A percentile compares a stretch with the other conserved stretches of the same genome.
Evolutionary conservation across 208 protist genomes (phyloP).

Genomic region (Porcisia deanei): DNA sequence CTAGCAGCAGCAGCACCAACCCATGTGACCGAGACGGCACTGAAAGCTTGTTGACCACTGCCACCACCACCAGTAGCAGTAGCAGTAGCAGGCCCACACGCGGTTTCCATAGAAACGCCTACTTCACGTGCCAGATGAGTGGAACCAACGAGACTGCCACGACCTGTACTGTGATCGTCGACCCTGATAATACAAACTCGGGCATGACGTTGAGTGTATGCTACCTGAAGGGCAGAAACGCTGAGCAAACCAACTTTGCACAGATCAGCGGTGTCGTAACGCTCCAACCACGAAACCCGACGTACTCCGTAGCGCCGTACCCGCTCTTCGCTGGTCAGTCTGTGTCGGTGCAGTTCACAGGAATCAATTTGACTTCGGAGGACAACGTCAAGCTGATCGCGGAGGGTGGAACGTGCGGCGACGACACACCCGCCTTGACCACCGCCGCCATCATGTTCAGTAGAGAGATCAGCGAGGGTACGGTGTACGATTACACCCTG

Average conservation of each 20-base stretch:
- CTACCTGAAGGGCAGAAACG: slow-evolving; percentile 55
- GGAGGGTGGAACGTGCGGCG: slow-evolving; percentile 33
- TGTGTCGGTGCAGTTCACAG: slow-evolving; percentile 53
- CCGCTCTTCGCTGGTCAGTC: slow-evolving; percentile 72
- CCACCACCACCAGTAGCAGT: background rate
- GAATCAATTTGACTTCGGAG: slow-evolving; percentile 40
- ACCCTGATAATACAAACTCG: slow-evolving; percentile 49
- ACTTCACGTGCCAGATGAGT: slow-evolving; percentile 51
- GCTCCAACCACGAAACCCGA: slow-evolving; percentile 72
- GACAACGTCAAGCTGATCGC: slow-evolving; percentile 65
- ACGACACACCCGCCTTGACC: slow-evolving; percentile 7
- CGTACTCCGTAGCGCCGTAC: slow-evolving; percentile 56
- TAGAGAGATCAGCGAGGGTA: slow-evolving; percentile 42
- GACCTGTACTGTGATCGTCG: slow-evolving; percentile 61
- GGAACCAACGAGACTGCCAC: slow-evolving; percentile 34
- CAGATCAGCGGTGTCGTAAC: slow-evolving; percentile 47
- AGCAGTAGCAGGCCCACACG: background rate
- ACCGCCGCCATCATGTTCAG: slow-evolving; percentile 38
- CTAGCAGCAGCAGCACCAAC: slow-evolving; percentile 19
- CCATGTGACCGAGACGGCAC: slow-evolving; percentile 28
- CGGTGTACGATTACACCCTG: slow-evolving; percentile 57
- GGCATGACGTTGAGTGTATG: slow-evolving; percentile 62
- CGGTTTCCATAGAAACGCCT: background rate
- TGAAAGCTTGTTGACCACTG: background rate
- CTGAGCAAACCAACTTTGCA: slow-evolving; percentile 53